A percentile compares a stretch with the other conserved stretches of the same genome.
phyloP scores from a whole-genome alignment of 2,329 filamentous ascomycete genomes.

The Diaporthe sp. region DNA sequence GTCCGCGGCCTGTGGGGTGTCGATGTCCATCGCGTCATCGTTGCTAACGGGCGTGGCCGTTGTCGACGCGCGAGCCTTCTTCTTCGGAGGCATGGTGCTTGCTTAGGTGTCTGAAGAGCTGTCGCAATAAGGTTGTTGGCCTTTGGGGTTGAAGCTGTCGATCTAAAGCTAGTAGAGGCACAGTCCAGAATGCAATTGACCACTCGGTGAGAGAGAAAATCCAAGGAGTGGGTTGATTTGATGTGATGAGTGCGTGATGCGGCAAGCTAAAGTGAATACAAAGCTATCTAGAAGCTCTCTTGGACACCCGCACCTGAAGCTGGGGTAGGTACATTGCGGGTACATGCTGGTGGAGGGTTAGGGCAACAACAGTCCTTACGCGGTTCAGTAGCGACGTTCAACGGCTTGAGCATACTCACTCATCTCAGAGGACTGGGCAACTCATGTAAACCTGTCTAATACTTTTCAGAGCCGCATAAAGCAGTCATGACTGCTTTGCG shows the following conservation, averaged over 20 bases:
- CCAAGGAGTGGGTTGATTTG: neutral
- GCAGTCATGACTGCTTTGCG: neutral
- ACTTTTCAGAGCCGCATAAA: neutral
- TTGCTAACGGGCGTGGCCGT: constrained; percentile 62
- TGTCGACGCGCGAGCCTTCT: constrained; percentile 69
- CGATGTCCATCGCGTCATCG: constrained; percentile 73
- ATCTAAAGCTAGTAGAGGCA: neutral
- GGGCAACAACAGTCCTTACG: neutral
- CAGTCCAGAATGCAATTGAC: neutral
- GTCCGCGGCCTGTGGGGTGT: constrained; percentile 68
- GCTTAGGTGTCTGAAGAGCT: neutral
- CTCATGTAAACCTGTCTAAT: neutral
- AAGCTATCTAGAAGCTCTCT: neutral
- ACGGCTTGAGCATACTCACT: neutral
- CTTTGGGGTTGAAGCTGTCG: neutral
- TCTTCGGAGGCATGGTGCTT: constrained; percentile 71
- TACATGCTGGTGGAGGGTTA: constrained; percentile 16
- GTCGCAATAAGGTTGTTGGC: neutral
- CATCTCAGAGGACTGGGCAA: neutral
- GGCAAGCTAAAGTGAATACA: neutral
- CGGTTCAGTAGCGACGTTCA: neutral
- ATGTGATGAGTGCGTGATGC: neutral
- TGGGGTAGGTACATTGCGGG: neutral
- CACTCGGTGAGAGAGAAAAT: neutral
- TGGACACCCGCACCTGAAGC: neutral